Evolutionary conservation across 345 rosid species (phyloP).

Genomic region (Corchorus olitorius): DNA sequence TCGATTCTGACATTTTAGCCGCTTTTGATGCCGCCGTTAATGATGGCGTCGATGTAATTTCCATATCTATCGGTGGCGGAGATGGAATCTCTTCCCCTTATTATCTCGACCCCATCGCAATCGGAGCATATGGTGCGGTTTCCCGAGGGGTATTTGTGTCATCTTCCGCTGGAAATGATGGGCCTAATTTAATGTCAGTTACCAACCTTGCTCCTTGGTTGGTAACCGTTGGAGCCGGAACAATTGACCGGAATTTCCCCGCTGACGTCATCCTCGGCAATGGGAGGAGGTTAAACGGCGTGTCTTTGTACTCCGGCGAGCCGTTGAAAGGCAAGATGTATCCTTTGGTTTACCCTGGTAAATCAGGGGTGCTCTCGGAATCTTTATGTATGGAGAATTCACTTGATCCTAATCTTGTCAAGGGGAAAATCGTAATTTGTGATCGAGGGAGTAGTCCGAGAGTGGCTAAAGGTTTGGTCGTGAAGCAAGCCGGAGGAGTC

Average conservation of each 20-base stretch:
- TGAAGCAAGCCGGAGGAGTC: constrained; percentile 78
- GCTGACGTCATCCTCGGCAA: constrained; percentile 64
- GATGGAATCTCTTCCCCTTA: constrained; percentile 72
- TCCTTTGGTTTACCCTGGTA: constrained; percentile 72
- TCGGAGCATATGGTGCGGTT: constrained; percentile 67
- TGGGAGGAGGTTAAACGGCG: constrained; percentile 62
- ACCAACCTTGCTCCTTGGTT: constrained; percentile 83
- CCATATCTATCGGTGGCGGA: constrained; percentile 80
- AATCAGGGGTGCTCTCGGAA: constrained; percentile 53
- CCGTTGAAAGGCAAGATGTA: constrained; percentile 61
- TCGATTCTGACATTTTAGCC: constrained; percentile 81
- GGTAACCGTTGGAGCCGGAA: constrained; percentile 72
- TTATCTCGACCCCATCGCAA: constrained; percentile 84
- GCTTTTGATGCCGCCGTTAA: constrained; percentile 63
- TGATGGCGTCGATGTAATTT: constrained; percentile 78
- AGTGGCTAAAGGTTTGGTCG: constrained; percentile 81
- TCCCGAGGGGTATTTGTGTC: constrained; percentile 55
- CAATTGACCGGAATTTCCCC: constrained; percentile 75
- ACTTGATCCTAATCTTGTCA: constrained; percentile 56
- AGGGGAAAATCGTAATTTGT: constrained; percentile 77
- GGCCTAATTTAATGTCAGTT: constrained; percentile 76
- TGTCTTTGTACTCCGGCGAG: constrained; percentile 63
- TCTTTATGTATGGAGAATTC: constrained; percentile 82
- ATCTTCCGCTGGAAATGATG: constrained; percentile 70
- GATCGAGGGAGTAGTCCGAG: constrained; percentile 79